Base-by-base conservation (phyloP, 805 yeast species). In the Lipomyces sp. region DNA sequence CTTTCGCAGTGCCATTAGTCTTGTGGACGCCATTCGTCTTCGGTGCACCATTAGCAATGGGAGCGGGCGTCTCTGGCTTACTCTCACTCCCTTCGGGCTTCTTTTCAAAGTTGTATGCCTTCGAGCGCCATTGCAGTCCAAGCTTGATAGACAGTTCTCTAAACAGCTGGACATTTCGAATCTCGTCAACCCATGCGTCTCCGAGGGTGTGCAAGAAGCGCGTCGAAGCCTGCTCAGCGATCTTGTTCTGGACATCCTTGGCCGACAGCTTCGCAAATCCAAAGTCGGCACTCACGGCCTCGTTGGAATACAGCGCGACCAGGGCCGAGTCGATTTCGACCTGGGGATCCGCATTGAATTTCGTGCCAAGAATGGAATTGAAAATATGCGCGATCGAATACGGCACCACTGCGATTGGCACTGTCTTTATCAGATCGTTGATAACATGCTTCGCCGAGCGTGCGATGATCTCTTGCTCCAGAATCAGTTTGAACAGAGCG, bases 41-140 rank as follows among this genome's bases (percentile, higher is more conserved):
- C 33, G 8, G 33, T 31, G 24, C 28, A 8, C 34, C 32, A 18
- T 36, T 24, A 13, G 43, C 23, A 34, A 29, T 39, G 11, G 23
- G 16, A 19, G 2, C 3, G 16, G 45, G 24, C 33, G 33, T 22
- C 22, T 46, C 36, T 3, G 44, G 26, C 13, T 28, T 41, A 5
- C 36, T 10, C 18, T n/a, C 43, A n/a, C 22, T 39, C 21, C 18
- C 33, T 11, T 29, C 53, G 14, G 69, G 22, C 65, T 64, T 54
- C 70, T 68, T 70, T 33, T 49, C 53, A 65, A 80, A 79, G 11
- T 66, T 70, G 63, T 79, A 82, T 10, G 70, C 64, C 55, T 70
- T 75, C 10, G 77, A 73, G 53, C 73, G 70, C 86, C 95, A 83
- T 72, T 93, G 98, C 46, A 91, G 79, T 69, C 98, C 98, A 60